Evolutionary conservation across 2,329 filamentous ascomycete genomes (phyloP), one percentile per base, ranked within the genome.

Genomic region (Hypoxylon rubiginosum): DNA sequence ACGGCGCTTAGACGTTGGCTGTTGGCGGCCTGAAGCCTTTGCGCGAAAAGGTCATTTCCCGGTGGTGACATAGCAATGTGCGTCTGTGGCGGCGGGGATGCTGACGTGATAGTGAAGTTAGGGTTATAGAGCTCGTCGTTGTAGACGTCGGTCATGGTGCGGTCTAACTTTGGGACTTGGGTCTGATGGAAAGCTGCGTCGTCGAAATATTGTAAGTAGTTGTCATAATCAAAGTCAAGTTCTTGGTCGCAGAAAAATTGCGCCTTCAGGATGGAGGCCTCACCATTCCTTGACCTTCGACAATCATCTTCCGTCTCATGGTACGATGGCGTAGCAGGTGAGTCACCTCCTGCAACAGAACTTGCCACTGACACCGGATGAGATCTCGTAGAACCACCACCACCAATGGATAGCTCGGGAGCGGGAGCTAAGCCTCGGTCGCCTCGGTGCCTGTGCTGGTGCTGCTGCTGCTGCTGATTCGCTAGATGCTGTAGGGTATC

Each of bases 71-170:
- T 80, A 49, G 83, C 78, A 30, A 82, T 77, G 24, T 78, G 82
- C 73, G 72, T 79, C 67, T 79, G 75, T 51, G 83, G 82, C 8
- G 83, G 80, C 10, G 85, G 83, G 2, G 88, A 81, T 4, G 88
- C 81, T 0, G 87, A 85, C 0, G 86, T 86, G 73, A 90, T 84
- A 34, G 82, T 84, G 65, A 90, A 89, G 72, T 84, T 86, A 0
- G 91, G 90, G 72, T 91, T 94, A 83, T 92, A 97, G 0, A 97
- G 85, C 78, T 96, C 93, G 77, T 97, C 94, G 73, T 89, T 86
- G 75, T 92, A 95, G 53, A 93, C 86, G 75, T 97, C 93, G 17
- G 93, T 95, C 81, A 96, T 93, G 0, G 94, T 96, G 61, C 93
- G 87, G 71, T 94, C 91, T 69, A 97, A 86, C 79, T 95, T 96